phyloP scores from a whole-genome alignment of 2,329 filamentous ascomycete species.

The Fusarium devonianum region DNA sequence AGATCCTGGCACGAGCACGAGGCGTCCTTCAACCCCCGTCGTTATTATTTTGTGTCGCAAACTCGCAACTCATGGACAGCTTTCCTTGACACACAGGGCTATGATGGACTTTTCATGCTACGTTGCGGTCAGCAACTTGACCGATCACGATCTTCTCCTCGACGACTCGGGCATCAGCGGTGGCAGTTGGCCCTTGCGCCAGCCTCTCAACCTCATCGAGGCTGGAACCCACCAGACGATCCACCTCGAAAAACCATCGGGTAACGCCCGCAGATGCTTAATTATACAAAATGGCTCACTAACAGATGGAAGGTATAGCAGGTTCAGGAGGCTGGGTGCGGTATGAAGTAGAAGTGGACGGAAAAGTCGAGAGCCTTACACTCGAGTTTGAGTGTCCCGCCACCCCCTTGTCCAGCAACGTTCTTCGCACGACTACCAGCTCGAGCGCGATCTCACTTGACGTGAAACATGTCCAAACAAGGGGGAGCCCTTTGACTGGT shows the following conservation, averaged over 20 bases:
- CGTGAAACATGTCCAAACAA: background rate
- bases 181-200: constrained; percentile 23
- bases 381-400: constrained; percentile 27
- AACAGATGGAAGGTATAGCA: constrained; percentile 8
- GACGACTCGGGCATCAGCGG: constrained; percentile 20
- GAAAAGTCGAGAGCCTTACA: constrained; percentile 19
- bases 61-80: no score
- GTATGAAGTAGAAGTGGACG: constrained; percentile 8
- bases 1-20: no score
- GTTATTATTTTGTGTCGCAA: no score
- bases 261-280: constrained; percentile 4
- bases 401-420: constrained; percentile 13
- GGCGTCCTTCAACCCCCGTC: no score
- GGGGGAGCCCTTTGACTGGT: background rate
- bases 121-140: constrained; percentile 13
- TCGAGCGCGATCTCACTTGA: background rate
- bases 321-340: constrained; percentile 24
- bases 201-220: constrained; percentile 24
- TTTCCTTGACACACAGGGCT: no score
- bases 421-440: background rate
- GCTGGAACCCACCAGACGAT: constrained; percentile 18
- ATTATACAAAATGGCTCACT: no score
- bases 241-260: constrained; percentile 14
- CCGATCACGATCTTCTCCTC: constrained; percentile 20
- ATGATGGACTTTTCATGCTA: constrained; percentile 29